Evolutionary conservation across 331 rosid species (phyloP).

Genomic region (Stylosanthes scabra): DNA sequence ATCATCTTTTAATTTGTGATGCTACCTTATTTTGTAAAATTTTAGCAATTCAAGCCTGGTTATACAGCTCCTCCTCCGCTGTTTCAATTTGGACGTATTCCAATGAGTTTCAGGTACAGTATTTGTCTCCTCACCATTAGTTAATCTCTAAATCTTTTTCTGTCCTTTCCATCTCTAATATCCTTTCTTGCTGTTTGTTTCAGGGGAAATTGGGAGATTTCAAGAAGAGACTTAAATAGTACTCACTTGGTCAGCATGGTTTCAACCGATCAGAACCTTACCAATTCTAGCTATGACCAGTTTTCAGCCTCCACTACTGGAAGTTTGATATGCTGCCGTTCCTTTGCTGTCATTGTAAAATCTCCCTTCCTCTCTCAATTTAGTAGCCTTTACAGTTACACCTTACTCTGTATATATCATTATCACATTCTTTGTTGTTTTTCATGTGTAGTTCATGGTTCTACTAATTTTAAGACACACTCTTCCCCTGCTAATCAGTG

Average conservation of each 20-base stretch:
- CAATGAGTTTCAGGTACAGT: slow-evolving; percentile 88
- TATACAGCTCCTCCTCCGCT: slow-evolving; percentile 94
- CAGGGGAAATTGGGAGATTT: slow-evolving; percentile 97
- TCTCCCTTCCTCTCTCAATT: slow-evolving; percentile 22
- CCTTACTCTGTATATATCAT: neutral
- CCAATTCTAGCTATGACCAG: slow-evolving; percentile 61
- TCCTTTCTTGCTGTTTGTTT: slow-evolving; percentile 35
- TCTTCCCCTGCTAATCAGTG: slow-evolving; percentile 70
- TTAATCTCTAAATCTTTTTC: slow-evolving; percentile 1
- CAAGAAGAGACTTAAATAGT: slow-evolving; percentile 74
- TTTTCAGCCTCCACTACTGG: slow-evolving; percentile 63
- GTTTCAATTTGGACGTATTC: slow-evolving; percentile 84
- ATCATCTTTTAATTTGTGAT: neutral
- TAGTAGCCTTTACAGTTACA: slow-evolving; percentile 3
- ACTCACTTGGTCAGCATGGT: slow-evolving; percentile 85
- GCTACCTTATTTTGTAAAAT: slow-evolving; percentile 23
- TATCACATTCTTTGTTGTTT: slow-evolving; percentile 25
- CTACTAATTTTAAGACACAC: slow-evolving; percentile 77
- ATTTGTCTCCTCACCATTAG: neutral
- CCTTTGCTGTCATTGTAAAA: slow-evolving; percentile 70
- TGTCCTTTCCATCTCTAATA: slow-evolving; percentile 15
- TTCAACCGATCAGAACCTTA: slow-evolving; percentile 62
- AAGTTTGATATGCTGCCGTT: slow-evolving; percentile 63
- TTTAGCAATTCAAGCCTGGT: slow-evolving; percentile 85
- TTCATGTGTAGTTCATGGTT: slow-evolving; percentile 76